Evolutionary conservation across 2,329 filamentous ascomycete genomes (phyloP).

Genomic region (Epichloe scottii): DNA sequence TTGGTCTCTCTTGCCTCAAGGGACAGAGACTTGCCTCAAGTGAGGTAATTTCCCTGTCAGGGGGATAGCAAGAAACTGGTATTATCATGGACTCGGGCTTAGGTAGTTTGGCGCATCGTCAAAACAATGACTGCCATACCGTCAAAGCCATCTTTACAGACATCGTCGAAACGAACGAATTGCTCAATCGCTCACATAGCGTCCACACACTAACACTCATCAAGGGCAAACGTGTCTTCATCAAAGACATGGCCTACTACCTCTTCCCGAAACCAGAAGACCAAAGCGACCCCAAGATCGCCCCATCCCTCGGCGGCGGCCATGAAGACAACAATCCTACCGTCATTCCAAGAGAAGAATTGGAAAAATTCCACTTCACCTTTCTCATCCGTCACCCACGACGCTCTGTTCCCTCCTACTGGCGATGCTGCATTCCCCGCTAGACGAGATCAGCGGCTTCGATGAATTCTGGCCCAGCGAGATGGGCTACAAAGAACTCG

Average conservation of each 20-base stretch:
- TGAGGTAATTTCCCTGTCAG: no score
- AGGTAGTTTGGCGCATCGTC: not conserved
- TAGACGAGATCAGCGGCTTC: constrained; percentile 74
- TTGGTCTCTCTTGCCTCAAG: no score
- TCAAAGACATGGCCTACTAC: constrained; percentile 97
- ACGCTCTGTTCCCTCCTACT: constrained; percentile 83
- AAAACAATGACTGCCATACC: not conserved
- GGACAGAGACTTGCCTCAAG: no score
- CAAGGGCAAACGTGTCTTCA: constrained; percentile 83
- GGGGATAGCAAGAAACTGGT: no score
- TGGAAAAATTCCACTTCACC: constrained; percentile 80
- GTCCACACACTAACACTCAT: not conserved
- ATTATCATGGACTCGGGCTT: no score
- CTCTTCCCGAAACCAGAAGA: constrained; percentile 60
- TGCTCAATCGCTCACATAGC: not conserved
- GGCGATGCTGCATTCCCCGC: constrained; percentile 86
- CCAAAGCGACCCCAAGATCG: constrained; percentile 52
- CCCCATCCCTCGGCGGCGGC: constrained; percentile 59
- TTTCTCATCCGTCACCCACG: constrained; percentile 97
- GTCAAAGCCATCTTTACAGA: not conserved
- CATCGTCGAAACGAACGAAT: not conserved
- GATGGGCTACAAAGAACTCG: constrained; percentile 82
- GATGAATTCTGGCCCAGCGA: constrained; percentile 76
- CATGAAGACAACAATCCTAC: constrained; percentile 67
- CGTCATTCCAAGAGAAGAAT: constrained; percentile 57